Evolutionary conservation across 257 asterid species (phyloP), one percentile per base, ranked within the genome.

Genomic region (Plantago major): DNA sequence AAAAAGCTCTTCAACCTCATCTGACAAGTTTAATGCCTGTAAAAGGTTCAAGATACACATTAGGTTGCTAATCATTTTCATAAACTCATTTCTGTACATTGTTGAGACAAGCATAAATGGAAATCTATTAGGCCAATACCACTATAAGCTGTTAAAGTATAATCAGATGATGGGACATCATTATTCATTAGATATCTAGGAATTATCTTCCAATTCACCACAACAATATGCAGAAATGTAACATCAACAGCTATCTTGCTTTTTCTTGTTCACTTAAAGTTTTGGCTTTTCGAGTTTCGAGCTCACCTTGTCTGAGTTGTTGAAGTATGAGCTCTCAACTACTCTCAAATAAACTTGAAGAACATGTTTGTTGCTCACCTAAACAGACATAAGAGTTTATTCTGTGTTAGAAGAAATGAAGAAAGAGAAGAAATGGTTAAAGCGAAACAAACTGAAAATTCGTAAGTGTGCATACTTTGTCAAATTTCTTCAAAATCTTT

Each of bases 401-500:
- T 59, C 62, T 66, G 63, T 62, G 67, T 47, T 16, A 37, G 9
- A 26, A 46, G 60, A 11, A 9, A 3, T 37, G 33, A 5, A 18
- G 57, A 62, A n/a, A n/a, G n/a, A n/a, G 15, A 18, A 50, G 10
- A 12, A 53, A 14, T 33, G 8, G 3, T 15, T 15, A 11, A 53
- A 3, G 9, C 10, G 33, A 11, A 52, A 19, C 12, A 26, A 53
- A 26, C 58, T 7, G 40, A 50, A 33, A 33, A 33, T 5, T 33
- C 40, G 40, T 33, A 33, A 5, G 40, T 33, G 16, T 12, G 53
- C 95, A 77, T 76, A 90, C 96, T 81, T 84, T 90, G 85, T 90
- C 98, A 43, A 91, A 82, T 75, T 88, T 91, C 94, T 91, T 88
- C 90, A 91, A 74, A 72, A 86, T 91, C 81, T 91, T 91, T 56